These are phyloP conservation scores for Oidium heveae DNA, from an alignment of 2,329 filamentous ascomycete species.

Conservation along the genomic window DNA sequence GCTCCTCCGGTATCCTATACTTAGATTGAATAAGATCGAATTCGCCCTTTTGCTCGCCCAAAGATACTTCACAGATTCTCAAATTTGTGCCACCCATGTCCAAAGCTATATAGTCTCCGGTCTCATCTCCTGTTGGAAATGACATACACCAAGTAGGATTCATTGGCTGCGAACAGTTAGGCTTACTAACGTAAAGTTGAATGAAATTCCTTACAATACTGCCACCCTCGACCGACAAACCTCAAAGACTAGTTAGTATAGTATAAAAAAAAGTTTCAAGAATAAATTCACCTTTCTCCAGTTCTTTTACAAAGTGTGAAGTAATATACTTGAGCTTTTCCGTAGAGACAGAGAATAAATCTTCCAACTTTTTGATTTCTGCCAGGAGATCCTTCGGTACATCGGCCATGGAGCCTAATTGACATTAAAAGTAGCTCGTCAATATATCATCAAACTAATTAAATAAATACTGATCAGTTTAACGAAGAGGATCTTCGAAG, in stretches of 20 bases:
- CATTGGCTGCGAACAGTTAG: conserved; percentile 44
- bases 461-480: too few relatives aligned
- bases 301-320: conserved; percentile 67
- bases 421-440: background rate
- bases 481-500: too few relatives aligned
- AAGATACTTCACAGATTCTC: conserved; percentile 75
- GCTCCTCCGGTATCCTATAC: conserved; percentile 79
- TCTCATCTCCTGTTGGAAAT: conserved; percentile 67
- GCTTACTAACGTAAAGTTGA: too few relatives aligned
- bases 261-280: background rate
- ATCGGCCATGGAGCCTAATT: conserved; percentile 64
- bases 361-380: conserved; percentile 66
- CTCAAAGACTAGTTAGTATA: conserved; percentile 18
- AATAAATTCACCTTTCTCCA: conserved; percentile 44
- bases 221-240: conserved; percentile 64
- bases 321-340: conserved; percentile 75
- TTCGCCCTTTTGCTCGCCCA: conserved; percentile 68
- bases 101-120: conserved; percentile 65
- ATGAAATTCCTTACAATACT: conserved; percentile 47
- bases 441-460: background rate
- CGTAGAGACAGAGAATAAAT: conserved; percentile 53
- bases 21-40: conserved; percentile 93
- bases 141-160: conserved; percentile 92
- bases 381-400: conserved; percentile 60
- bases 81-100: conserved; percentile 96